phyloP scores from a whole-genome alignment of 2,329 filamentous ascomycete genomes.

The Hypomyces perniciosus region DNA sequence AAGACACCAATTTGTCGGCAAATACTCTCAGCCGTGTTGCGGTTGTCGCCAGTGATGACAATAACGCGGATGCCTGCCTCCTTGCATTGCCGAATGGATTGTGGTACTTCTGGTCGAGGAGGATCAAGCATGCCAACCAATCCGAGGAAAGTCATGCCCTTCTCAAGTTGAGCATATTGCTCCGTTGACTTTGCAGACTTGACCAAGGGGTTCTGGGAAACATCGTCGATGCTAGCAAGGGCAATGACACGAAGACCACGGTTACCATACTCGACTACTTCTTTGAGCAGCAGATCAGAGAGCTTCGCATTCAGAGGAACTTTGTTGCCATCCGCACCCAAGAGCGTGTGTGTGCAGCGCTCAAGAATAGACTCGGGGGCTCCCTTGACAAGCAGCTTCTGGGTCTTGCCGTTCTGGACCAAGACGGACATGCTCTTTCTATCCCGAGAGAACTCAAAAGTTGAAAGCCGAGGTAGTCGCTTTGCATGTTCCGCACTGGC shows the following conservation, averaged over 20 bases:
- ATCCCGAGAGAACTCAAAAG: constrained; percentile 95
- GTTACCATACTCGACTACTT: constrained; percentile 87
- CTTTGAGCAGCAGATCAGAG: constrained; percentile 62
- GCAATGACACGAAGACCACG: constrained; percentile 91
- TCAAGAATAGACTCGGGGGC: constrained; percentile 93
- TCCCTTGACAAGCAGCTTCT: constrained; percentile 91
- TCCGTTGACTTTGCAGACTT: constrained; percentile 71
- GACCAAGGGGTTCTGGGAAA: constrained; percentile 63
- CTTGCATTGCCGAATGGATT: constrained; percentile 81
- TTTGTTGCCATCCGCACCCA: constrained; percentile 73
- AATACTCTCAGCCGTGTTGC: constrained; percentile 94
- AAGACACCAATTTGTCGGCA: constrained; percentile 97
- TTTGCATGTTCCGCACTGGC: constrained; percentile 82
- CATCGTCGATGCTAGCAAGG: constrained; percentile 74
- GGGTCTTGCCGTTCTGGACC: constrained; percentile 60
- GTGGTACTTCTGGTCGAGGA: constrained; percentile 83
- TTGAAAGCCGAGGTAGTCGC: constrained; percentile 67
- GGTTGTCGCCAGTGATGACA: constrained; percentile 97
- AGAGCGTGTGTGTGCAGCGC: constrained; percentile 75
- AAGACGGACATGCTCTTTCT: constrained; percentile 99
- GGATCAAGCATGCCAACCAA: constrained; percentile 96
- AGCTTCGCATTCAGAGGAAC: constrained; percentile 67
- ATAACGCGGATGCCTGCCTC: constrained; percentile 93
- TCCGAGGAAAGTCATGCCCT: constrained; percentile 89
- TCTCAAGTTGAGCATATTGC: constrained; percentile 83